Evolutionary conservation across 2,329 filamentous ascomycete genomes (phyloP).

Genomic region (Alternaria metachromatica): DNA sequence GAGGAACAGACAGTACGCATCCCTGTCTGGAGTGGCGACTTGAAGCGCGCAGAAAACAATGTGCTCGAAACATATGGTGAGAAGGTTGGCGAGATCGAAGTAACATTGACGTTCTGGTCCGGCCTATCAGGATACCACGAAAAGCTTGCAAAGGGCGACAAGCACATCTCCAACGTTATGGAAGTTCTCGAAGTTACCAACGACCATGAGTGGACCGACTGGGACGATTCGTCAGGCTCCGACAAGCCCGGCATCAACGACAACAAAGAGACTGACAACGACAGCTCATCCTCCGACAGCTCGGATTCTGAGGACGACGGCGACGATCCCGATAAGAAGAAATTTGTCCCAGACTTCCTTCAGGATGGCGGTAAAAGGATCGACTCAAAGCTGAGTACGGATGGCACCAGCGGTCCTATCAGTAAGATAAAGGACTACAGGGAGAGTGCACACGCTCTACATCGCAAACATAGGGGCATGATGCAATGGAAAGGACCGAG

Average conservation of each 20-base stretch:
- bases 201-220: conserved; percentile 59
- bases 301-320: conserved; percentile 31
- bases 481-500: conserved; percentile 75
- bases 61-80: conserved; percentile 60
- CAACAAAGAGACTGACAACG: conserved; percentile 41
- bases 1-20: conserved; percentile 66
- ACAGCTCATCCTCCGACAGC: conserved; percentile 31
- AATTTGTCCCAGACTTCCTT: conserved; percentile 33
- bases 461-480: conserved; percentile 66
- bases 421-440: conserved; percentile 64
- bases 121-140: conserved; percentile 68
- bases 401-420: conserved; percentile 55
- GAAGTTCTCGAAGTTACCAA: conserved; percentile 68
- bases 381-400: conserved; percentile 32
- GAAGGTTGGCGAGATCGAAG: conserved; percentile 63
- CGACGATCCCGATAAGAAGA: conserved; percentile 23
- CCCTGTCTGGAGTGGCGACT: conserved; percentile 71
- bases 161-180: conserved; percentile 65
- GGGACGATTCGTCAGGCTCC: conserved; percentile 38
- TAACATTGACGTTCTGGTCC: conserved; percentile 66
- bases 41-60: conserved; percentile 61
- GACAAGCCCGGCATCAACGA: conserved; percentile 16
- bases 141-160: conserved; percentile 61
- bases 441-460: conserved; percentile 34
- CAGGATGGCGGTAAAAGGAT: conserved; percentile 27